A percentile compares a stretch with the other conserved stretches of the same genome.
phyloP scores from a whole-genome alignment of 2,329 filamentous ascomycete species.

The Sporothrix schenckii region DNA sequence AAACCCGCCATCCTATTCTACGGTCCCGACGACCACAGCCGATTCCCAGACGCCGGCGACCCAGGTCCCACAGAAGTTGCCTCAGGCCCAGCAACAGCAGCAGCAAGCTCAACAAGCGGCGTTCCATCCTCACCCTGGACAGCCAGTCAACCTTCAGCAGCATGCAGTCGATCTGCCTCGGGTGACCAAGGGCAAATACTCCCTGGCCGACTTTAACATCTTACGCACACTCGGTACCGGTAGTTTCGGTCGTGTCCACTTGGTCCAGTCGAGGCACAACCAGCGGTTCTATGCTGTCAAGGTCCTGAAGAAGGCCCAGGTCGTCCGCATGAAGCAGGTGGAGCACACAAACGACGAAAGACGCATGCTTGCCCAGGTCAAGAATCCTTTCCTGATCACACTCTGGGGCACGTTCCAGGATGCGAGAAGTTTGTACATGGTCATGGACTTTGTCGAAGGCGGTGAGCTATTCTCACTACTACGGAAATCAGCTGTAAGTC shows the following conservation, averaged over 20 bases:
- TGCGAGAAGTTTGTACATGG: conserved; percentile 95
- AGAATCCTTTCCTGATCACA: conserved; percentile 96
- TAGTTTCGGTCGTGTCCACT: conserved; percentile 93
- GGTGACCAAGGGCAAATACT: conserved; percentile 96
- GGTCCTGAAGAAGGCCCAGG: conserved; percentile 96
- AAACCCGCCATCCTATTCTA: conserved; percentile 23
- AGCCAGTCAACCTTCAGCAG: conserved; percentile 35
- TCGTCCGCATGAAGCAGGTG: conserved; percentile 99
- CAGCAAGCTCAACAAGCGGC: conserved; percentile 33
- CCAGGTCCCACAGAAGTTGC: conserved; percentile 14
- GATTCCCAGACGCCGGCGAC: conserved; percentile 15
- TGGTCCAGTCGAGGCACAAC: conserved; percentile 98
- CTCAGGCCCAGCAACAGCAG: conserved; percentile 43
- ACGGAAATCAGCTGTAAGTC: conserved; percentile 81
- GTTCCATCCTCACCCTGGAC: conserved; percentile 37
- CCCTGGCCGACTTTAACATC: conserved; percentile 84
- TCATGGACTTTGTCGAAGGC: conserved; percentile 99
- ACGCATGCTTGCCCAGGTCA: conserved; percentile 92
- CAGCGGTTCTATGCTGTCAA: conserved; percentile 98
- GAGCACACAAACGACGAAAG: conserved; percentile 99
- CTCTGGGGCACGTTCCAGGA: conserved; percentile 99
- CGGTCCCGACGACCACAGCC: background rate
- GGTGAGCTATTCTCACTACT: conserved; percentile 95
- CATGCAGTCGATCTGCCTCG: conserved; percentile 50
- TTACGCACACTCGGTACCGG: conserved; percentile 92